A percentile compares a stretch with the other conserved stretches of the same genome.
phyloP scores from a whole-genome alignment of 192 early-diverging fungal species.

The Chytriomyces sp. region DNA sequence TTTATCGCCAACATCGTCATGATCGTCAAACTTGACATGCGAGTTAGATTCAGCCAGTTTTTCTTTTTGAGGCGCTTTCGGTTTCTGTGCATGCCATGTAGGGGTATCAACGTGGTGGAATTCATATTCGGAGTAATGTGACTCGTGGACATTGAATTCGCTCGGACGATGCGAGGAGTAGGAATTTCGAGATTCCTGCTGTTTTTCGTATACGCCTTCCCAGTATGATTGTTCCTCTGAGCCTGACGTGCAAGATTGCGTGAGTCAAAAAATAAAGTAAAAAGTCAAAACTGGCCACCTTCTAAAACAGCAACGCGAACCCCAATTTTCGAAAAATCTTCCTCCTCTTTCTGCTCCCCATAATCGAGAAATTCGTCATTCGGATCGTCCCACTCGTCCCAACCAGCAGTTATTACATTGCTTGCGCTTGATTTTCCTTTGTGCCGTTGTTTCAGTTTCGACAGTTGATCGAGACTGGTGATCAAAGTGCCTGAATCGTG shows the following conservation, averaged over 20 bases:
- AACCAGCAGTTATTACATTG: not conserved
- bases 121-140: too few relatives aligned
- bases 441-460: not conserved
- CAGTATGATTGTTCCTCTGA: conserved; percentile 18
- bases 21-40: too few relatives aligned
- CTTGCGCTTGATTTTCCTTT: too few relatives aligned
- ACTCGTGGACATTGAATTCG: too few relatives aligned
- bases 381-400: conserved; percentile 8
- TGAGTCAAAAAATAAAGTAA: not conserved
- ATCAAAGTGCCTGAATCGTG: conserved; percentile 41
- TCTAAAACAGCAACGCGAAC: not conserved
- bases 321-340: not conserved
- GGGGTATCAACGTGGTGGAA: too few relatives aligned
- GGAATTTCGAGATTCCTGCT: not conserved
- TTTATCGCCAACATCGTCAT: too few relatives aligned
- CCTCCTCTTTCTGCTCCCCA: not conserved
- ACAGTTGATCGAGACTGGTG: conserved; percentile 8
- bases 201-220: conserved; percentile 10
- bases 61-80: too few relatives aligned
- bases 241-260: not conserved
- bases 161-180: too few relatives aligned
- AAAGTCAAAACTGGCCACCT: not conserved
- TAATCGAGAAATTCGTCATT: not conserved
- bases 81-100: too few relatives aligned
- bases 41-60: too few relatives aligned